A percentile compares a stretch with the other conserved stretches of the same genome.
phyloP scores from a whole-genome alignment of 2,329 filamentous ascomycete species.

The Neofusicoccum laricinum region DNA sequence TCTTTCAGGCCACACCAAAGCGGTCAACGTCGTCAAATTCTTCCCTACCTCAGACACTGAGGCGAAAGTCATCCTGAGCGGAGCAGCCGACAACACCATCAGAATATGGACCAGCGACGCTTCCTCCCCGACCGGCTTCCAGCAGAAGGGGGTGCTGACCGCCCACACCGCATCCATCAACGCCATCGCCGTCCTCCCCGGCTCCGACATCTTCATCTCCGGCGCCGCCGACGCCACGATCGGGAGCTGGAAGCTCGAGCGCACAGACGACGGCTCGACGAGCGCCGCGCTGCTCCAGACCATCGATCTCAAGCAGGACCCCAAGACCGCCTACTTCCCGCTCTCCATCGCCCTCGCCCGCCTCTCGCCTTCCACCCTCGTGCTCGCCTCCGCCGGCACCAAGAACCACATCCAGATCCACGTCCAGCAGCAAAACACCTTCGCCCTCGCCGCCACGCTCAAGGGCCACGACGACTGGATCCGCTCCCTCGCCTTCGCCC shows the following conservation, averaged over 20 bases:
- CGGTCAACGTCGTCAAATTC: constrained; percentile 82
- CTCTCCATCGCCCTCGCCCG: constrained; percentile 68
- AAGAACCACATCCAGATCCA: constrained; percentile 79
- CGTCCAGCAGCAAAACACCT: constrained; percentile 55
- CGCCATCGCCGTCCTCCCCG: constrained; percentile 48
- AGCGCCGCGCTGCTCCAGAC: constrained; percentile 25
- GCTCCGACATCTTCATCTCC: constrained; percentile 51
- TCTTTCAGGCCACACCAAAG: constrained; percentile 72
- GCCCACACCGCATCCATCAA: constrained; percentile 77
- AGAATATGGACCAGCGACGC: constrained; percentile 55
- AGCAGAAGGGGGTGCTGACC: constrained; percentile 49
- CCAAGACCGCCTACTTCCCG: constrained; percentile 75
- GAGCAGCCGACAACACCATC: constrained; percentile 75
- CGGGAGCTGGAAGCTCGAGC: constrained; percentile 64
- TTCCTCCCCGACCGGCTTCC: constrained; percentile 32
- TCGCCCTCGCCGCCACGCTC: constrained; percentile 72
- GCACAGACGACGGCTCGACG: constrained; percentile 27
- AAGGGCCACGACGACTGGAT: constrained; percentile 95
- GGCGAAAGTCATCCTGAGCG: constrained; percentile 66
- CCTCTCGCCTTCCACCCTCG: constrained; percentile 56
- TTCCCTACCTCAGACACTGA: constrained; percentile 53
- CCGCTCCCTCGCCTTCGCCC: constrained; percentile 74
- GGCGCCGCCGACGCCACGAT: constrained; percentile 63
- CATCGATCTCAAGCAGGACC: constrained; percentile 49
- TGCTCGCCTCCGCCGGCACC: constrained; percentile 85